phyloP scores from a whole-genome alignment of 176 grass and related monocot genomes.

The Metroxylon sagu region DNA sequence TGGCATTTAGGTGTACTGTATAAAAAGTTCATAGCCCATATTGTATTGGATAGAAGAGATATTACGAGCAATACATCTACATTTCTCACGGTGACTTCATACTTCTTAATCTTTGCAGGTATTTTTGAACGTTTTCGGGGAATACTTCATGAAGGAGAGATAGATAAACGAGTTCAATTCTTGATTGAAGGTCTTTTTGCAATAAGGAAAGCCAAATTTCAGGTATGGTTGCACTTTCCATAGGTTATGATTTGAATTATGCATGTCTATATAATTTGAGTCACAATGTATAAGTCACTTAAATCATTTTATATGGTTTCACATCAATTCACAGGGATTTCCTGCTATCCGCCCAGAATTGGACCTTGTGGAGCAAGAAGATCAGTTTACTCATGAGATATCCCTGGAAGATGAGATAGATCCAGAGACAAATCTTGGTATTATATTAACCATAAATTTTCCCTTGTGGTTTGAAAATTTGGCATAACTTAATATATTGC shows the following conservation, averaged over 20 bases:
- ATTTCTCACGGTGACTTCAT: no score
- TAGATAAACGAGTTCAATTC: slow-evolving; percentile 94
- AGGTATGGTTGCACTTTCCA: slow-evolving; percentile 38
- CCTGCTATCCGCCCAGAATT: slow-evolving; percentile 77
- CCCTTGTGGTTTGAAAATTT: no score
- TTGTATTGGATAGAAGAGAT: no score
- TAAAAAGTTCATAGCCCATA: no score
- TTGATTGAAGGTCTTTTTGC: slow-evolving; percentile 97
- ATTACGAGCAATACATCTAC: no score
- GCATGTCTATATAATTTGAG: slow-evolving; percentile 1
- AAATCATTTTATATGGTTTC: slow-evolving; percentile 4
- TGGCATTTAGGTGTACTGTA: no score
- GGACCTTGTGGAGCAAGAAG: slow-evolving; percentile 94
- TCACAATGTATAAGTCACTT: slow-evolving; percentile 9
- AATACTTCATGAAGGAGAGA: slow-evolving; percentile 97
- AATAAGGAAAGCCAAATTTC: slow-evolving; percentile 93
- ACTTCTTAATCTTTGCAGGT: slow-evolving; percentile 30
- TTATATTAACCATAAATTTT: not conserved
- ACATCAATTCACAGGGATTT: slow-evolving; percentile 58
- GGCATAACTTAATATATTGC: no score
- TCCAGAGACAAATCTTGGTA: slow-evolving; percentile 76
- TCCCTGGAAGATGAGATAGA: slow-evolving; percentile 81
- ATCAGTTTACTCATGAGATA: slow-evolving; percentile 91
- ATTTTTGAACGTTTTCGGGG: slow-evolving; percentile 97
- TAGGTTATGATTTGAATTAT: not conserved